phyloP scores from a whole-genome alignment of 306 rosid species.

The Pterocarpus santalinus region DNA sequence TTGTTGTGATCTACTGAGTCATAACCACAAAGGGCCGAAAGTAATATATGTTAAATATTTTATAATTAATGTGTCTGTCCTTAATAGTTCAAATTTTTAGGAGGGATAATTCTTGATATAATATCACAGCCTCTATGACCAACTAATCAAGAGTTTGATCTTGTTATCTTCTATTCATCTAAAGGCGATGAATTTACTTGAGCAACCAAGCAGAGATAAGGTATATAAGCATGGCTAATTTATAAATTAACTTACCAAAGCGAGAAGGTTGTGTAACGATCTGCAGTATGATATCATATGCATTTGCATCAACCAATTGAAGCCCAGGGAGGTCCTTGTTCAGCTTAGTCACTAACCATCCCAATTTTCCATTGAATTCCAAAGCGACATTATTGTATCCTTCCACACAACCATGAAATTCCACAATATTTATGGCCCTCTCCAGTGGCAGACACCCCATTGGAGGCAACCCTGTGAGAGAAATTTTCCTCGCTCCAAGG shows the following conservation, averaged over 20 bases:
- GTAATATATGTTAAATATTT: too few relatives aligned
- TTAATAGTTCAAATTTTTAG: too few relatives aligned
- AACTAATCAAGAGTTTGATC: too few relatives aligned
- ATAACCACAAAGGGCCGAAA: too few relatives aligned
- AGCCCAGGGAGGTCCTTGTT: constrained; percentile 56
- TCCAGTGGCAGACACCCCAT: constrained; percentile 79
- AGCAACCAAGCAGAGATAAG: background rate
- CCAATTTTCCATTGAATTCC: constrained; percentile 66
- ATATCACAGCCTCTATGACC: too few relatives aligned
- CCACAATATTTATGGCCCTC: constrained; percentile 58
- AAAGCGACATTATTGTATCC: constrained; percentile 59
- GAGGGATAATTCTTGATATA: too few relatives aligned
- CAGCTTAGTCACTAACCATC: constrained; percentile 50
- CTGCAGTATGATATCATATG: constrained; percentile 38
- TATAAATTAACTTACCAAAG: constrained; percentile 47
- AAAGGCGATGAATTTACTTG: too few relatives aligned
- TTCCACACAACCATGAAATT: constrained; percentile 52
- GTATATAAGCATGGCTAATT: background rate
- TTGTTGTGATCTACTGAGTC: too few relatives aligned
- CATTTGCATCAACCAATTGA: constrained; percentile 56
- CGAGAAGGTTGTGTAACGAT: constrained; percentile 56
- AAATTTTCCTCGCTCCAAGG: constrained; percentile 67
- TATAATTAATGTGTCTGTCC: too few relatives aligned
- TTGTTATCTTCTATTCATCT: too few relatives aligned
- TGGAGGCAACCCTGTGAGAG: constrained; percentile 69